These are phyloP conservation scores for Solanum aculeatissimum DNA, from an alignment of 305 asterid genomes.

Conservation along the genomic window DNA sequence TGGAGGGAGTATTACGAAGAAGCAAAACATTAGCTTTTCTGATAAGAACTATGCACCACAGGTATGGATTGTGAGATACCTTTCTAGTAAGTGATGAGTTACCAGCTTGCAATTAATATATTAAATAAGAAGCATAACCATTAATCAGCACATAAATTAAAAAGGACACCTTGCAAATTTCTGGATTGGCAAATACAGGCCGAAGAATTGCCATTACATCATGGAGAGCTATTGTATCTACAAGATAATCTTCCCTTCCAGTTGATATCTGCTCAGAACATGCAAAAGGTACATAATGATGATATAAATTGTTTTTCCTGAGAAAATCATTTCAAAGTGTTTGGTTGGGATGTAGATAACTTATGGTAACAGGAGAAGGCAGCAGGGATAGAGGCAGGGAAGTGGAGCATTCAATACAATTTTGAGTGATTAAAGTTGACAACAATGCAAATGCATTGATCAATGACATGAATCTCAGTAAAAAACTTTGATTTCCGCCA, in stretches of 20 bases:
- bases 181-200: slow-evolving; percentile 72
- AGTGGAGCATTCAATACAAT: background rate
- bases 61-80: background rate
- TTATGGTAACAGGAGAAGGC: background rate
- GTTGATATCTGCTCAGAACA: slow-evolving; percentile 54
- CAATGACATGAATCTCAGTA: background rate
- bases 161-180: slow-evolving; percentile 64
- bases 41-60: background rate
- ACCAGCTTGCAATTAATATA: background rate
- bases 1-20: background rate
- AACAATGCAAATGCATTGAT: background rate
- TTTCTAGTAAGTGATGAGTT: background rate
- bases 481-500: background rate
- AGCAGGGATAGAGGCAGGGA: background rate
- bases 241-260: slow-evolving; percentile 52
- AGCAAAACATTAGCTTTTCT: background rate
- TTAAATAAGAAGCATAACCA: background rate
- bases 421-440: background rate
- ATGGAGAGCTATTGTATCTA: slow-evolving; percentile 69
- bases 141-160: background rate
- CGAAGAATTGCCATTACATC: slow-evolving; percentile 74
- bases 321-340: background rate
- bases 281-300: background rate
- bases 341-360: background rate
- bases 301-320: background rate